Conservation (phyloP, 805 yeast species). For the Lipomyces chichibuensis region DNA sequence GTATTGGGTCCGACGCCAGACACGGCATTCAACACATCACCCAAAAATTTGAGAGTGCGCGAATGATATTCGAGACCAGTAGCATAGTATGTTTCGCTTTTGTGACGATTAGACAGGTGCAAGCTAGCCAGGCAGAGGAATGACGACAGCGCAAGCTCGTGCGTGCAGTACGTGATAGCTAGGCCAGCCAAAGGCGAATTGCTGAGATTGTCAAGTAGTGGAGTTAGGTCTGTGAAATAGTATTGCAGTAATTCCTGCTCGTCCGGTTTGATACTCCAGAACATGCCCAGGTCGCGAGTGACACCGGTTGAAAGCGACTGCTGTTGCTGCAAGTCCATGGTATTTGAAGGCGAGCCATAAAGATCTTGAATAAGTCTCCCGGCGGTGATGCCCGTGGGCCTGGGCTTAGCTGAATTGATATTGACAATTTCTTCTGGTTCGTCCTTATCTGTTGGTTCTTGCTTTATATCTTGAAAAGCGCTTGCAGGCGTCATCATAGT, state of each 20-base stretch:
- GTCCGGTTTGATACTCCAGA: constrained; percentile 28
- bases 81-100: constrained; percentile 23
- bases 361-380: background rate
- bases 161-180: constrained; percentile 33
- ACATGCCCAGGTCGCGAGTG: constrained; percentile 24
- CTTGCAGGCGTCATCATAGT: background rate
- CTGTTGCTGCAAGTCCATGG: background rate
- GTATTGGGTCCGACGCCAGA: constrained; percentile 7
- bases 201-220: constrained; percentile 28
- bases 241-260: constrained; percentile 33
- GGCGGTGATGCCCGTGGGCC: background rate
- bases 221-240: constrained; percentile 32
- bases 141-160: constrained; percentile 31
- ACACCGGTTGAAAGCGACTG: constrained; percentile 9
- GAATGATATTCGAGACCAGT: constrained; percentile 32
- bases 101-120: constrained; percentile 21
- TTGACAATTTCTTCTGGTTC: constrained; percentile 1
- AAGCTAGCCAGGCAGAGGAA: constrained; percentile 28
- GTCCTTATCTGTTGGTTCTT: background rate
- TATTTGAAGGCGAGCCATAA: background rate
- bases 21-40: constrained; percentile 25
- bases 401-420: background rate
- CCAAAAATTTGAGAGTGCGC: constrained; percentile 22
- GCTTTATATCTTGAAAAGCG: background rate
- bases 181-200: constrained; percentile 32